These are phyloP conservation scores for Lavandula angustifolia DNA, from an alignment of 257 asterid genomes.

Conservation along the genomic window DNA sequence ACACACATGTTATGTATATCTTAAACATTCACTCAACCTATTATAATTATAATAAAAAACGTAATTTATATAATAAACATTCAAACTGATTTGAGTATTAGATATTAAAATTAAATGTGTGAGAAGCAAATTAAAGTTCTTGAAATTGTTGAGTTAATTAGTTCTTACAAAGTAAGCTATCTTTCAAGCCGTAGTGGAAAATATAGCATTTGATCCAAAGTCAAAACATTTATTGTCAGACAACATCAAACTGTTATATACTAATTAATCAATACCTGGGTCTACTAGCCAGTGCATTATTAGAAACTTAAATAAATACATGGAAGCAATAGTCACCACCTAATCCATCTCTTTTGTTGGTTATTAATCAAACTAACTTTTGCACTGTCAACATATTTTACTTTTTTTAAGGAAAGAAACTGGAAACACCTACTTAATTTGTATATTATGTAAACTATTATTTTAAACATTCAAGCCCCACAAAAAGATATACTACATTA, in stretches of 20 bases:
- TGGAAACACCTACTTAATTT: too few species aligned
- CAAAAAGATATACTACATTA: too few species aligned
- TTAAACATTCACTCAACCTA: too few species aligned
- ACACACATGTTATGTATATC: too few species aligned
- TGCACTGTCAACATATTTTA: conserved; percentile 28
- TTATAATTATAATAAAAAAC: too few species aligned
- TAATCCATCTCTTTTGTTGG: conserved; percentile 33
- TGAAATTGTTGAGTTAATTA: background rate
- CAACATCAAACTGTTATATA: conserved; percentile 12
- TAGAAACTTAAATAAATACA: conserved; percentile 5
- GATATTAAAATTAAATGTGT: too few species aligned
- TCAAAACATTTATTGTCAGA: conserved; percentile 35
- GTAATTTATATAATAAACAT: too few species aligned
- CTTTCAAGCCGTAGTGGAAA: conserved; percentile 26
- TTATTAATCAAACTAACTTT: conserved; percentile 20
- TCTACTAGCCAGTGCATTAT: background rate
- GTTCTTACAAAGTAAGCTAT: conserved; percentile 27
- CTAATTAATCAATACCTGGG: conserved; percentile 5
- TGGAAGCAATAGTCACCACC: conserved; percentile 38
- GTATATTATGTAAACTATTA: too few species aligned
- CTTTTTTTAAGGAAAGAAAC: background rate
- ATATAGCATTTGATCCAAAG: conserved; percentile 23
- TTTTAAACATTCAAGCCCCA: too few species aligned
- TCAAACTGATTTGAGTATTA: too few species aligned
- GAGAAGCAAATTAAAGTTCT: too few species aligned